These are phyloP conservation scores for Aspergillus udagawae DNA, from an alignment of 2,329 filamentous ascomycete species.

Conservation along the genomic window DNA sequence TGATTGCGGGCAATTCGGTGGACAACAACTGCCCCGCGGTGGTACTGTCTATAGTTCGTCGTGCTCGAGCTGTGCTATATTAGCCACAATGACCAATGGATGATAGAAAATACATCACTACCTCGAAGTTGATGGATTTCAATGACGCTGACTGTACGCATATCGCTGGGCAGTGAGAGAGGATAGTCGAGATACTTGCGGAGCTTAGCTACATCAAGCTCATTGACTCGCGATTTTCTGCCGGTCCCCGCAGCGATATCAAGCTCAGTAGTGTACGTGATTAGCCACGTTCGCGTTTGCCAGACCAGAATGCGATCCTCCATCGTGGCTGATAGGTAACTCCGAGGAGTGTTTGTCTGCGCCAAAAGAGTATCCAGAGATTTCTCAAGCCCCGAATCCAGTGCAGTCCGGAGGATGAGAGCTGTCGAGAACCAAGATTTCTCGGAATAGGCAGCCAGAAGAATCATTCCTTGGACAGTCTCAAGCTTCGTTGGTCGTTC, in stretches of 20 bases:
- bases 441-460: slow-evolving; percentile 33
- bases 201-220: slow-evolving; percentile 30
- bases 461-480: slow-evolving; percentile 35
- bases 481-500: slow-evolving; percentile 34
- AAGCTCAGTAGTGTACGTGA: slow-evolving; percentile 31
- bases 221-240: slow-evolving; percentile 31
- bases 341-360: slow-evolving; percentile 29
- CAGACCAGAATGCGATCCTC: slow-evolving; percentile 32
- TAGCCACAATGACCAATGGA: neutral
- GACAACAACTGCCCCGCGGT: slow-evolving; percentile 22
- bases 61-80: slow-evolving; percentile 19
- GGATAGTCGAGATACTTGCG: slow-evolving; percentile 34
- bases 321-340: slow-evolving; percentile 31
- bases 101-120: neutral
- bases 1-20: slow-evolving; percentile 28
- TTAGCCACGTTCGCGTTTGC: slow-evolving; percentile 34
- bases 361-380: slow-evolving; percentile 30
- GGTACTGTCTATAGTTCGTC: slow-evolving; percentile 27
- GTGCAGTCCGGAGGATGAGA: slow-evolving; percentile 31
- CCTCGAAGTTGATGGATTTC: slow-evolving; percentile 34
- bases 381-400: slow-evolving; percentile 34
- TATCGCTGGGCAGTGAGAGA: slow-evolving; percentile 30
- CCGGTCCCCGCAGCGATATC: slow-evolving; percentile 34
- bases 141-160: slow-evolving; percentile 33
- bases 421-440: slow-evolving; percentile 37